A percentile compares a stretch with the other conserved stretches of the same genome.
These are phyloP conservation scores for Peterozyma xylosa DNA, from an alignment of 805 yeast genomes.

Conservation along the genomic window DNA sequence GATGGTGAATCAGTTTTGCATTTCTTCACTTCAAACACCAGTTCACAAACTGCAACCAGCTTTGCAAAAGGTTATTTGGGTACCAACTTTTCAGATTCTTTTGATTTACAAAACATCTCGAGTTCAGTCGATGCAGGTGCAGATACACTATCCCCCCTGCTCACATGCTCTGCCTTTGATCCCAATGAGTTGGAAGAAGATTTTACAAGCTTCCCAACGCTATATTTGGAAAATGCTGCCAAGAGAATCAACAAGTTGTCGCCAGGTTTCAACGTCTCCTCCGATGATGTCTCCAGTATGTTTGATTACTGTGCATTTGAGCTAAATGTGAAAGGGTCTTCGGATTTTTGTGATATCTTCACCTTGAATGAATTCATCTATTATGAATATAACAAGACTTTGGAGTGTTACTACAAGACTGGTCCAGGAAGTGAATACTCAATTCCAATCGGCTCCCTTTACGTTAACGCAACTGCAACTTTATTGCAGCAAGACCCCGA, in stretches of 20 bases:
- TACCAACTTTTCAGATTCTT: conserved; percentile 23
- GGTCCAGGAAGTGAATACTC: conserved; percentile 59
- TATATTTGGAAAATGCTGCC: conserved; percentile 45
- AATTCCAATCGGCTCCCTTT: conserved; percentile 53
- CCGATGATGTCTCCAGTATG: conserved; percentile 42
- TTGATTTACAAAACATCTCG: conserved; percentile 27
- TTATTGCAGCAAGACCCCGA: conserved; percentile 16
- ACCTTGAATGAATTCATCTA: conserved; percentile 61
- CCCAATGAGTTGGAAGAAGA: conserved; percentile 15
- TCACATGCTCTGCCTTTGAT: conserved; percentile 33
- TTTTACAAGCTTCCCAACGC: neutral
- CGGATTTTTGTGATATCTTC: conserved; percentile 61
- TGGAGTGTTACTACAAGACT: conserved; percentile 49
- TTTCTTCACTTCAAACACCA: conserved; percentile 42
- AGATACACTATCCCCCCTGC: conserved; percentile 39
- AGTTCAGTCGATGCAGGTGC: conserved; percentile 39
- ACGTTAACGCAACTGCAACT: conserved; percentile 36
- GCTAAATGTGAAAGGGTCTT: conserved; percentile 58
- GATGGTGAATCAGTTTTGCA: conserved; percentile 28
- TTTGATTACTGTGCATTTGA: conserved; percentile 71
- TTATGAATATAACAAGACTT: conserved; percentile 53
- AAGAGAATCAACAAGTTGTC: conserved; percentile 48
- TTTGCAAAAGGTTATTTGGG: conserved; percentile 45
- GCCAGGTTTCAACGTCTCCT: conserved; percentile 44
- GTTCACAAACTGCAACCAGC: conserved; percentile 35